Base-by-base conservation (phyloP, 371 early-diverging fungal genomes). In the Mycotypha africana region DNA sequence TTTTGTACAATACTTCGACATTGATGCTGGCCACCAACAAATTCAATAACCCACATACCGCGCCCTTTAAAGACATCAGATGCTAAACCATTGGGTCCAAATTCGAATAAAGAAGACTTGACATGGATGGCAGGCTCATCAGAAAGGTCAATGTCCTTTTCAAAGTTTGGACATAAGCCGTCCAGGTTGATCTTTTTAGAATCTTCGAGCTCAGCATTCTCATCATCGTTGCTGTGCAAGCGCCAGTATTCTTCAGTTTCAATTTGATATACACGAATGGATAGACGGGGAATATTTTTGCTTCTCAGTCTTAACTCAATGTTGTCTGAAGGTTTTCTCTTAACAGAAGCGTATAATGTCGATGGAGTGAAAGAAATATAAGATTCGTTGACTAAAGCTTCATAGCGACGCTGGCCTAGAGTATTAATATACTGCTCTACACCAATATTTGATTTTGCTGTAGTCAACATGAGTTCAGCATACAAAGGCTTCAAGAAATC, bases 41-140 rank as follows among this genome's bases (percentile, higher is more conserved):
- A 60, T 36, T 74, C 74, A 17, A 74, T 51, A 0, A 74, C 62
- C 74, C 74, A 74, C 3, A 59, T 47, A 14, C 74, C 74, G 17
- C 74, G 65, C 10, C 74, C 67, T 16, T 38, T 8, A 33, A 74
- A 62, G 3, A 61, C 43, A 6, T 61, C 55, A 14, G 57, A 15
- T 6, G 58, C 62, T 41, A 65, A 28, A 1, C 47, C 55, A 0
- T 51, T 25, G n/a, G 50, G 35, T 3, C 40, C 44, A 55, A 70
- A 70, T 0, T 24, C 46, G 22, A 62, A 53, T 0, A 44, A 32
- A 7, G 39, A 54, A 3, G 45, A 46, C 1, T 51, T 42, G 9
- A 49, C 36, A 16, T 21, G 42, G 1, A 66, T 20, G 23, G 60
- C 23, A 37, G 62, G 51, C n/a, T 38, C 43, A 19, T 56, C 19